Base-by-base conservation (phyloP, 495 filamentous ascomycete genomes). In the Mycothermus thermophilus region DNA sequence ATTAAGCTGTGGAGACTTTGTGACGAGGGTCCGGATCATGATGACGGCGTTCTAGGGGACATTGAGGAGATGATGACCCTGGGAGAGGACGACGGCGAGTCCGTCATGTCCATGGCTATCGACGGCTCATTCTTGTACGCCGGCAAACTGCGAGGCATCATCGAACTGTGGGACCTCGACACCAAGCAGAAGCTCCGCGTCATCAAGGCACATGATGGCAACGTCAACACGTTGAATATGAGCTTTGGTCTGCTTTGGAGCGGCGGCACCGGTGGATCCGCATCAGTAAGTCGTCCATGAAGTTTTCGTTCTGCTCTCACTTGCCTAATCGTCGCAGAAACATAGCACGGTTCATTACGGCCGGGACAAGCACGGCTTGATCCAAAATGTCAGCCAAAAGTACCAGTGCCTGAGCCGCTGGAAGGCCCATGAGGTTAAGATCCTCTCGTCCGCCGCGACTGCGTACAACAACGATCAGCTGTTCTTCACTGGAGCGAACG, bases 161-260 rank as follows among this genome's bases (percentile, higher is more conserved):
- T 97, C 34, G 87, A 94, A 51, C 76, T 96, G 11, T 97, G 90
- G 90, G 93, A 97, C 47, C 64, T 96, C 10, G 90, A 97, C 51
- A 95, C 90, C 2, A 74, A 77, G 41, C 90, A 97, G 61, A 77
- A 90, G 32, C 66, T 97, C 13, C 70, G 88, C 36, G 82, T 76
- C 7, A 75, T 95, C 43, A 82, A 79, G 44, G 69, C 75, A 13
- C 78, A 87, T 40, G 76, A 72, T 14, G 80, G 78, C 6, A 92
- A 95, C 51, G 69, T 97, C 29, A 83, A 88, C 62, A 77, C 83
- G 7, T 64, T 97, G 32, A 71, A 77, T 34, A 78, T 95, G 47
- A 82, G 80, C 6, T 79, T 81, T 46, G 81, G 83, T 3, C 75
- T 80, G 30, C 67, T 94, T 11, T 93, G 92, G 55, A 85, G 79